Percentiles rank a stretch among this genome's conserved stretches.
These are phyloP conservation scores for Debaryomycetaceae sp. DNA, from an alignment of 1,139 yeast genomes.

Conservation along the genomic window DNA sequence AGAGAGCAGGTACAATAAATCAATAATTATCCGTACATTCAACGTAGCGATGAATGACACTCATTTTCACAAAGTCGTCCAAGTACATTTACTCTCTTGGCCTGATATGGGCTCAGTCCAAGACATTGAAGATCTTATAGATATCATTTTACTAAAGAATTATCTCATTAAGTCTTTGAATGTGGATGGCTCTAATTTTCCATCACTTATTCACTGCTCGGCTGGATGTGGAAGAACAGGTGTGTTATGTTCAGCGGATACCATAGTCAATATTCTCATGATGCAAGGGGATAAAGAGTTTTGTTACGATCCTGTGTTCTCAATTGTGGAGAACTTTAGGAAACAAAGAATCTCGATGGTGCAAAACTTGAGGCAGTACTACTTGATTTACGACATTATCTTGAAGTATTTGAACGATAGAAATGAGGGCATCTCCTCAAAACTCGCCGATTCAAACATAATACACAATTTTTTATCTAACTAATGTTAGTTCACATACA, in stretches of 20 bases:
- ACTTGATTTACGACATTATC: slow-evolving; percentile 61
- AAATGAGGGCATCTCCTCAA: slow-evolving; percentile 1
- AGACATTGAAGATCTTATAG: slow-evolving; percentile 39
- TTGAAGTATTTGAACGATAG: slow-evolving; percentile 20
- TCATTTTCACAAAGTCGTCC: slow-evolving; percentile 33
- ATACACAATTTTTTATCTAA: slow-evolving; percentile 1
- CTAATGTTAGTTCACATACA: background rate
- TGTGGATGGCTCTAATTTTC: slow-evolving; percentile 17
- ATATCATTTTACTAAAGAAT: slow-evolving; percentile 38
- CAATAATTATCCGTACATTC: slow-evolving; percentile 35
- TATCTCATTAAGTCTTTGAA: slow-evolving; percentile 19
- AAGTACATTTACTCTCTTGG: slow-evolving; percentile 51
- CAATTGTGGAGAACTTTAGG: slow-evolving; percentile 58
- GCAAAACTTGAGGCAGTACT: slow-evolving; percentile 71
- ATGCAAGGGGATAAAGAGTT: slow-evolving; percentile 9
- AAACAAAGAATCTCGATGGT: slow-evolving; percentile 81
- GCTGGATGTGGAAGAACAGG: slow-evolving; percentile 96
- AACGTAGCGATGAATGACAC: slow-evolving; percentile 22
- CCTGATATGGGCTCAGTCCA: slow-evolving; percentile 49
- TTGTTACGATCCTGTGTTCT: slow-evolving; percentile 37
- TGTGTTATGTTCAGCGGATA: slow-evolving; percentile 74
- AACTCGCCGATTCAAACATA: background rate
- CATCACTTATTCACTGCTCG: slow-evolving; percentile 75
- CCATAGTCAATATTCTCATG: slow-evolving; percentile 48
- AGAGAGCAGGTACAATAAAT: slow-evolving; percentile 13